phyloP scores from a whole-genome alignment of 2,329 filamentous ascomycete genomes.

The Ceratocystiopsis brevicomis region DNA sequence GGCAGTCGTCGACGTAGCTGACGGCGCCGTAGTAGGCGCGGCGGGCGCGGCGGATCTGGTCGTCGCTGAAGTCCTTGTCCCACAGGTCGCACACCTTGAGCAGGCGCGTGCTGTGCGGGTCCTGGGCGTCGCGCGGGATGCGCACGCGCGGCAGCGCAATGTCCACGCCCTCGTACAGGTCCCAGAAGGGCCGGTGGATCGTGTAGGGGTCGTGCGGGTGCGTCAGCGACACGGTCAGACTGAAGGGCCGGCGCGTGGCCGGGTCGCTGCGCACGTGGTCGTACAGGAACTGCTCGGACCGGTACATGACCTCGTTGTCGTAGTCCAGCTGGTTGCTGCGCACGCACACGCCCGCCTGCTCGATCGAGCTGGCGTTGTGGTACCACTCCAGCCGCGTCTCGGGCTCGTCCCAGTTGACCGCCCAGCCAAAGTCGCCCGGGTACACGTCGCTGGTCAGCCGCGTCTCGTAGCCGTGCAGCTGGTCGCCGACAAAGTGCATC shows the following conservation, averaged over 20 bases:
- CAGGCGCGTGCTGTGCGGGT: slow-evolving; percentile 71
- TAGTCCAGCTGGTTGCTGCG: slow-evolving; percentile 91
- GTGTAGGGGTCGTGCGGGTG: slow-evolving; percentile 92
- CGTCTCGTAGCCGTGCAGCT: slow-evolving; percentile 85
- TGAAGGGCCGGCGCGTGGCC: slow-evolving; percentile 57
- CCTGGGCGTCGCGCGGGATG: slow-evolving; percentile 64
- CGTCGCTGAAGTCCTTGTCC: slow-evolving; percentile 65
- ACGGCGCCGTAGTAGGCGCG: slow-evolving; percentile 86
- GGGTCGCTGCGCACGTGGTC: slow-evolving; percentile 71
- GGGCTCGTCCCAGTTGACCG: slow-evolving; percentile 87
- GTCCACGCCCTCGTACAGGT: slow-evolving; percentile 73
- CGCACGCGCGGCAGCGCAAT: slow-evolving; percentile 64
- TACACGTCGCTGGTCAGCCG: slow-evolving; percentile 91
- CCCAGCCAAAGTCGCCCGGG: slow-evolving; percentile 85
- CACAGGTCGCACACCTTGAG: slow-evolving; percentile 75
- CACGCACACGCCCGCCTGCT: slow-evolving; percentile 75
- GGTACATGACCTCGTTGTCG: slow-evolving; percentile 91
- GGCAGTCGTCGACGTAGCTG: slow-evolving; percentile 84
- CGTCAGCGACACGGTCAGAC: slow-evolving; percentile 71
- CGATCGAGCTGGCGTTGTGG: slow-evolving; percentile 84
- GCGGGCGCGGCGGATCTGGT: slow-evolving; percentile 69
- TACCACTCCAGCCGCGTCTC: slow-evolving; percentile 81
- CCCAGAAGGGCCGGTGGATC: slow-evolving; percentile 87
- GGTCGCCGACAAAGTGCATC: slow-evolving; percentile 95
- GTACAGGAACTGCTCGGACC: slow-evolving; percentile 74